These are phyloP conservation scores for Hamigera avellanea DNA, from an alignment of 495 filamentous ascomycete species.

Conservation along the genomic window DNA sequence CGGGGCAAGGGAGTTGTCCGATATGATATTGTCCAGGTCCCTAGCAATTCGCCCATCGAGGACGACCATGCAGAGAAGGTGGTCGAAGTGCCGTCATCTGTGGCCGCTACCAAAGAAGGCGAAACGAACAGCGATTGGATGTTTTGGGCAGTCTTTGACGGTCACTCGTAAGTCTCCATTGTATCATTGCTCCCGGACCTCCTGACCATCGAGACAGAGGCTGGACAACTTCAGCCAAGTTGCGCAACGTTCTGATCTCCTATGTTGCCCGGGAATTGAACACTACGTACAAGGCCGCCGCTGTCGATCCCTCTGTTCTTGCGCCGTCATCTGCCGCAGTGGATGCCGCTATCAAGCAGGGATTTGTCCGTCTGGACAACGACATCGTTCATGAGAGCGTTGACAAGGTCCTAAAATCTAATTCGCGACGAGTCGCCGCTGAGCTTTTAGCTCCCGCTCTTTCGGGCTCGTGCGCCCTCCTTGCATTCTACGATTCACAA, in stretches of 20 bases:
- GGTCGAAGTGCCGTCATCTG: slow-evolving; percentile 63
- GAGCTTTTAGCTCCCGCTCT: slow-evolving; percentile 86
- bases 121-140: slow-evolving; percentile 80
- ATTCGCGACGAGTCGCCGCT: slow-evolving; percentile 75
- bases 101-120: slow-evolving; percentile 38
- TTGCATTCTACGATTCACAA: slow-evolving; percentile 89
- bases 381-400: slow-evolving; percentile 89
- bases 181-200: neutral
- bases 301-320: slow-evolving; percentile 45
- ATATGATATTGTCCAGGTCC: slow-evolving; percentile 91
- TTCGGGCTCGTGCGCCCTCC: slow-evolving; percentile 88
- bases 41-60: slow-evolving; percentile 95
- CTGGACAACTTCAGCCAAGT: slow-evolving; percentile 96
- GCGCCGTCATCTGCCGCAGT: slow-evolving; percentile 63
- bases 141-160: slow-evolving; percentile 99
- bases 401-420: slow-evolving; percentile 74
- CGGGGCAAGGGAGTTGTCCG: slow-evolving; percentile 83
- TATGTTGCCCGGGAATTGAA: slow-evolving; percentile 95
- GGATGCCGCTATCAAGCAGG: slow-evolving; percentile 84
- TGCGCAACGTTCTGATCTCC: slow-evolving; percentile 81
- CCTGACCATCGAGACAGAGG: slow-evolving; percentile 43
- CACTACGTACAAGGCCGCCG: slow-evolving; percentile 69
- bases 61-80: slow-evolving; percentile 98
- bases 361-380: slow-evolving; percentile 78
- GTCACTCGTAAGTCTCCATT: slow-evolving; percentile 60